Conservation (phyloP, 2,329 filamentous ascomycete species). For the Nigrograna mackinnonii region DNA sequence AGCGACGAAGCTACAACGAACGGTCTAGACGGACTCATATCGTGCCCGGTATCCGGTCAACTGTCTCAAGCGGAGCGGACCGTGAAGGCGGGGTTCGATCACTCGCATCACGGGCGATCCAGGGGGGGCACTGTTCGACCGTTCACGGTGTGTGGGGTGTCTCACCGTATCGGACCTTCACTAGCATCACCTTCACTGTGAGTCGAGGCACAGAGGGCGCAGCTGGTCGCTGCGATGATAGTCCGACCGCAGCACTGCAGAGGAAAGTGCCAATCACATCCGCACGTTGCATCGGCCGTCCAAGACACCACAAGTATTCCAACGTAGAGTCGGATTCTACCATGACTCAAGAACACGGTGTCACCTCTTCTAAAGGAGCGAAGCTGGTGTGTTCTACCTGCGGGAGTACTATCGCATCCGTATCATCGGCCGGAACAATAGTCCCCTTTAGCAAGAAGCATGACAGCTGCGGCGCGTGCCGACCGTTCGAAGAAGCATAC, state of each 20-base stretch:
- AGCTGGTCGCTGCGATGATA: no score
- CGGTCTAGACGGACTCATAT: neutral
- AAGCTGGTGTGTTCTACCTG: neutral
- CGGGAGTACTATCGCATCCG: neutral
- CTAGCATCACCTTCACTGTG: neutral
- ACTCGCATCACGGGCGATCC: no score
- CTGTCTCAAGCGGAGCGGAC: neutral
- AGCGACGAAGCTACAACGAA: neutral
- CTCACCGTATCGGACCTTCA: neutral
- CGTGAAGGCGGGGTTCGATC: neutral
- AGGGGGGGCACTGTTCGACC: no score
- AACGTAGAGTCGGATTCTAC: neutral
- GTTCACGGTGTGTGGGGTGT: neutral
- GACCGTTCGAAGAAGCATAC: constrained; percentile 16
- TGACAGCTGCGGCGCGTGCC: constrained; percentile 19
- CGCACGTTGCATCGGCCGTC: neutral
- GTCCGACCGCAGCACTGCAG: no score
- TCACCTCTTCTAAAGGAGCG: neutral
- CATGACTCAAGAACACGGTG: neutral
- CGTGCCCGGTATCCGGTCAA: neutral
- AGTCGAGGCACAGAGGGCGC: no score
- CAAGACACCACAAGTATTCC: neutral
- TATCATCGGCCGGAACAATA: neutral
- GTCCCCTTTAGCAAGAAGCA: neutral
- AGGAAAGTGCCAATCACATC: neutral